These are phyloP conservation scores for Stachybotrys echinatus DNA, from an alignment of 2,329 filamentous ascomycete species.

Conservation along the genomic window DNA sequence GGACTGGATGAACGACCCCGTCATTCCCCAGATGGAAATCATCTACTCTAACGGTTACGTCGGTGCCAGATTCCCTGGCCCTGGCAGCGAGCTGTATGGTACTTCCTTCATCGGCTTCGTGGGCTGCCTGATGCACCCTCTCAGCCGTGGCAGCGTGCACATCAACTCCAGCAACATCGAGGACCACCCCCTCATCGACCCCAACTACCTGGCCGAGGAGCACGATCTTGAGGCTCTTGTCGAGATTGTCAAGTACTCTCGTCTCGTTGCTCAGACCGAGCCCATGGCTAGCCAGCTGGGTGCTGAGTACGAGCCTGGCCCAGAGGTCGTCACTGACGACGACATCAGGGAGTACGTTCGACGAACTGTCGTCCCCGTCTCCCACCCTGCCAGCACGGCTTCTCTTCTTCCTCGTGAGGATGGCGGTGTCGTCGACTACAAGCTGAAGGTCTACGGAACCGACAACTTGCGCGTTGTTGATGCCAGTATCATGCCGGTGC, in stretches of 20 bases:
- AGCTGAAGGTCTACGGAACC: neutral
- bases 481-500: slow-evolving; percentile 1
- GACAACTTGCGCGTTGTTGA: neutral
- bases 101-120: neutral
- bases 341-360: slow-evolving; percentile 1
- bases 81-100: neutral
- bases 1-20: neutral
- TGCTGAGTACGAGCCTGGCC: slow-evolving; percentile 1
- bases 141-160: slow-evolving; percentile 1
- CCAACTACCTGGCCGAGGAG: slow-evolving; percentile 1
- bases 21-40: neutral
- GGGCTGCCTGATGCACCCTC: neutral
- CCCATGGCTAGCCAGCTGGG: neutral
- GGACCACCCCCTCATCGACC: neutral
- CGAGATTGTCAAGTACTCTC: slow-evolving; percentile 1
- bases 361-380: neutral
- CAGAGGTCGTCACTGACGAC: neutral
- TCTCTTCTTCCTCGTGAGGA: neutral
- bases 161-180: neutral
- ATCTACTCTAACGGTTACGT: slow-evolving; percentile 1
- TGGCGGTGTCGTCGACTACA: neutral
- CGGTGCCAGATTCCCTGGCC: neutral
- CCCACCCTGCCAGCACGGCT: neutral
- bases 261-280: neutral
- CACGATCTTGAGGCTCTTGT: neutral